phyloP scores from a whole-genome alignment of 805 yeast genomes.

The Sugiyamaella americana region DNA sequence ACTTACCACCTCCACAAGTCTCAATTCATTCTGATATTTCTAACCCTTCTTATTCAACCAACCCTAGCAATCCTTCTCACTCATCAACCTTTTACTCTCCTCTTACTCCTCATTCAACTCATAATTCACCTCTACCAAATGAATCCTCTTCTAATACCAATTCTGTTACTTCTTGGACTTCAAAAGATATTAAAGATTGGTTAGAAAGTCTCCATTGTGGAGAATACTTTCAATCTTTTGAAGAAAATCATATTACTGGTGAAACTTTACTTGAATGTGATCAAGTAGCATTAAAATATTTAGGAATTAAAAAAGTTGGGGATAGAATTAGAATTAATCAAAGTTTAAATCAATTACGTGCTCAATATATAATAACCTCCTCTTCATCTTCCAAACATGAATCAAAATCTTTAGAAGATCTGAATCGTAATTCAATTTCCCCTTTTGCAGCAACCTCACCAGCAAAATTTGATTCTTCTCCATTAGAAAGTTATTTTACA shows the following conservation, averaged over 20 bases:
- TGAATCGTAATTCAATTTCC: slow-evolving; percentile 17
- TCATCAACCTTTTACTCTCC: too few species aligned
- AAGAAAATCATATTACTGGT: slow-evolving; percentile 48
- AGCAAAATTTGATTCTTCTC: background rate
- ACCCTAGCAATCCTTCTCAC: too few species aligned
- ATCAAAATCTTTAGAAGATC: slow-evolving; percentile 12
- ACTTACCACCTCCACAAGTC: too few species aligned
- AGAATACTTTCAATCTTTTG: slow-evolving; percentile 24
- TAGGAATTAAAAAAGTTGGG: slow-evolving; percentile 75
- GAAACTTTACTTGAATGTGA: slow-evolving; percentile 59
- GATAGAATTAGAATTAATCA: slow-evolving; percentile 68
- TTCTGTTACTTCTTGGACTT: background rate
- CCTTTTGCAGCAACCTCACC: slow-evolving; percentile 13
- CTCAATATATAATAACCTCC: background rate
- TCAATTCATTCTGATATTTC: too few species aligned
- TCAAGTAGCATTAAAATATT: slow-evolving; percentile 54
- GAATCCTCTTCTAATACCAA: too few species aligned
- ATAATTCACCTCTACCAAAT: too few species aligned
- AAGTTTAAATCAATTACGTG: slow-evolving; percentile 46
- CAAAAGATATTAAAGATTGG: slow-evolving; percentile 28
- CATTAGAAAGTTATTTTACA: slow-evolving; percentile 7
- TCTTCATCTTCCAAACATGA: background rate
- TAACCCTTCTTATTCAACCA: too few species aligned
- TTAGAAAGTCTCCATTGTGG: slow-evolving; percentile 27
- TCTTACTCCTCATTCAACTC: too few species aligned